Conservation (phyloP, 2,329 filamentous ascomycete species). For the Pseudogymnoascus sp. region DNA sequence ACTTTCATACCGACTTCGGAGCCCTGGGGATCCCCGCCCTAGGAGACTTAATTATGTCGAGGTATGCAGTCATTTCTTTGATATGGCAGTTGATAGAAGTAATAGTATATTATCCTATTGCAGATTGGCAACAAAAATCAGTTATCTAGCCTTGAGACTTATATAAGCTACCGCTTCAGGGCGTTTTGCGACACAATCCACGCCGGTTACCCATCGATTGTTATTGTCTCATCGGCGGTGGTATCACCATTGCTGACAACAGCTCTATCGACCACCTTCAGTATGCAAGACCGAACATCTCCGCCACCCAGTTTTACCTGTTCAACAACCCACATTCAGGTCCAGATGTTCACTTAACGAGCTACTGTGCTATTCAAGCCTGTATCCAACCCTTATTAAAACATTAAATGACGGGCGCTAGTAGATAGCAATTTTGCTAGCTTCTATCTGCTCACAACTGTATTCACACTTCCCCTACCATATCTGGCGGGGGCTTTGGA, state of each 20-base stretch:
- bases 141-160: slow-evolving; percentile 31
- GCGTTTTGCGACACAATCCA: slow-evolving; percentile 41
- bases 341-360: slow-evolving; percentile 41
- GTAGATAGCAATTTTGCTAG: slow-evolving; percentile 16
- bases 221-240: slow-evolving; percentile 30
- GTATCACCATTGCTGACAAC: slow-evolving; percentile 14
- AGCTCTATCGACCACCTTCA: slow-evolving; percentile 21
- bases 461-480: slow-evolving; percentile 38
- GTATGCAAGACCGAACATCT: slow-evolving; percentile 22
- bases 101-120: background rate
- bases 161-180: slow-evolving; percentile 35
- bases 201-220: slow-evolving; percentile 33
- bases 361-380: slow-evolving; percentile 38
- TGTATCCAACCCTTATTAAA: slow-evolving; percentile 21
- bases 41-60: slow-evolving; percentile 44
- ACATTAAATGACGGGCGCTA: background rate
- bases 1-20: slow-evolving; percentile 37
- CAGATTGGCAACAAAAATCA: slow-evolving; percentile 32
- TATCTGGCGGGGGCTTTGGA: slow-evolving; percentile 30
- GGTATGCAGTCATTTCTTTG: slow-evolving; percentile 29
- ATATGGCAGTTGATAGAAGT: background rate
- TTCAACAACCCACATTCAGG: slow-evolving; percentile 27
- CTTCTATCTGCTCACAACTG: slow-evolving; percentile 40
- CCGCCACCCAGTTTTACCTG: slow-evolving; percentile 18
- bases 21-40: slow-evolving; percentile 41